Evolutionary conservation across 2,329 filamentous ascomycete genomes (phyloP), one percentile per base, ranked within the genome.

Genomic region (Botrytis aclada): DNA sequence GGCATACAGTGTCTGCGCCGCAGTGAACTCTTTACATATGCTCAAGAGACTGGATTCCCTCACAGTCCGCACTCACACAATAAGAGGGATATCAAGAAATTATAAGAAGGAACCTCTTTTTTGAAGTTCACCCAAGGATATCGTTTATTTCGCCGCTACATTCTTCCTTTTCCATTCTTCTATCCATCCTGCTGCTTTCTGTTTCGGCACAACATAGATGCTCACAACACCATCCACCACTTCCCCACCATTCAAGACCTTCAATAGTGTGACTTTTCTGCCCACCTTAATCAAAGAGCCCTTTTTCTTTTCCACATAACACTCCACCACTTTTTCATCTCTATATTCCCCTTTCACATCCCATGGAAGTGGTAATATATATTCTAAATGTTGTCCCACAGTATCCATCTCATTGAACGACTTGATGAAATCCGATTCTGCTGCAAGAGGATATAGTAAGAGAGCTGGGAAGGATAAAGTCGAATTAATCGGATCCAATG

Each of bases 351-450:
- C 83, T 74, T 86, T 84, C 25, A 82, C 79, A 78, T 98, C 96
- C 96, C 96, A 99, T 20, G 94, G 94, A 3, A 95, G 82, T 3
- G 95, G 95, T 73, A 99, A 88, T 16, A 98, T 91, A 79, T 98
- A 97, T 5, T 86, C 85, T 67, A 99, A 85, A 82, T 98, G 95
- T 76, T 95, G 90, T 12, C 86, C 86, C 41, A 98, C 85, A 25
- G 87, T 87, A 77, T 96, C 90, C 74, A 87, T 89, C 85, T 98
- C 96, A 70, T 87, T 86, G 78, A 97, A 96, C 0, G 89, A 88
- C 84, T 97, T 97, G 82, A 99, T 88, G 78, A 99, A 96, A 82
- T 99, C 96, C 1, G 90, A 92, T 84, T 98, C 90, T 64, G 92
- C 86, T 74, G 93, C 87, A 76, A 91, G 84, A 8, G 96, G 95